Base-by-base conservation (phyloP, 768 basidiomycete genomes). In the Tephrocybe sp. region DNA sequence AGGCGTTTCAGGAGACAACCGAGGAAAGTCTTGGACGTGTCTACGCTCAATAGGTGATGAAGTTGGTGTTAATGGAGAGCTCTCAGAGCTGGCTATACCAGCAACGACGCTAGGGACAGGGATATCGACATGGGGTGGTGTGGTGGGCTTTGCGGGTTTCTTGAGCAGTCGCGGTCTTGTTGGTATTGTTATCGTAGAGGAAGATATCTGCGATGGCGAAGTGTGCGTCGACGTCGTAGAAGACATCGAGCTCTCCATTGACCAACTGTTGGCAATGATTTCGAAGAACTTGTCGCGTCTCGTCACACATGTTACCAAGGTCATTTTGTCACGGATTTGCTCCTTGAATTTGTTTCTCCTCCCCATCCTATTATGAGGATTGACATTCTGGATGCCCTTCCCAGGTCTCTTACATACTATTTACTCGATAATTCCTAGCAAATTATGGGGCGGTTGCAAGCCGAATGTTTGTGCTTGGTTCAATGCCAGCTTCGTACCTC, bases 21-120 rank as follows among this genome's bases (percentile, higher is more conserved):
- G 30, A 39, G 39, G 49, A 15, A 42, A 49, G 9, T 47, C 45
- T 12, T 44, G 38, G 3, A 23, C 17, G 24, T 26, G 14, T n/a
- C 37, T 48, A 14, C 4, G 37, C 23, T 49, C 51, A 20, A 54
- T n/a, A 21, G 62, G 58, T 18, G 62, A 59, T 37, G 51, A 53
- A 41, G 15, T 15, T 2, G 51, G 51, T 18, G 56, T 45, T 10
- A 56, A 34, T 17, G 62, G 58, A 11, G 57, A 59, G 25, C 57
- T 28, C 28, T 63, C 58, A 3, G 56, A 59, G n/a, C 24, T 33
- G 37, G 54, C 49, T 14, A 50, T 47, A 14, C 45, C 57, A 25
- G 34, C 34, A 39, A 44, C 14, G 25, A 26, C 23, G 15, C 32
- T 20, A 25, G 36, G 33, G 21, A 30, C 39, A 33, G 55, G 15